Percentiles rank a stretch among this genome's conserved stretches.
Conservation (phyloP, 257 asterid species). For the Ilex asprella region DNA sequence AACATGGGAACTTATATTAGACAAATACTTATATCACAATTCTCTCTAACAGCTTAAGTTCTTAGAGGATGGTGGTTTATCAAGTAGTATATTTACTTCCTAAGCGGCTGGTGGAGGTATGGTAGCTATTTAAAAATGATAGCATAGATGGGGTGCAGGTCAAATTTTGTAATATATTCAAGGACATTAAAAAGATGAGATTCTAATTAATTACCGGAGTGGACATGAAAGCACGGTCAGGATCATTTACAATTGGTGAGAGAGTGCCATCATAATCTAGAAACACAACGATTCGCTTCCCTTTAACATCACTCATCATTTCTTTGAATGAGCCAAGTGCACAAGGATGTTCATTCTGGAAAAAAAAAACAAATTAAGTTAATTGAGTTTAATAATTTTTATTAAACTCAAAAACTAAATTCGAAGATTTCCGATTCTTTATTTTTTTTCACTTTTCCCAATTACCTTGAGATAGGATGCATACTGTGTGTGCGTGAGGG, state of each 20-base stretch:
- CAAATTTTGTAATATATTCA: not conserved
- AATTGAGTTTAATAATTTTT: not conserved
- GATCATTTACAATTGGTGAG: constrained; percentile 72
- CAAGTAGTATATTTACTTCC: too few species aligned
- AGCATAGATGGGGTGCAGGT: not conserved
- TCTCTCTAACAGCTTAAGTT: too few species aligned
- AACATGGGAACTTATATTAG: too few species aligned
- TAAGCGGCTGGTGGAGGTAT: too few species aligned
- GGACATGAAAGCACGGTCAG: constrained; percentile 82
- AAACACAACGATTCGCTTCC: constrained; percentile 62
- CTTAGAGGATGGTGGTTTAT: too few species aligned
- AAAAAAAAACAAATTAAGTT: not conserved
- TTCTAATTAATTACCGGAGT: constrained; percentile 34
- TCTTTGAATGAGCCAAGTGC: constrained; percentile 41
- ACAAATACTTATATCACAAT: too few species aligned
- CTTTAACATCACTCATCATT: constrained; percentile 20
- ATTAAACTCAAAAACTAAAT: not conserved
- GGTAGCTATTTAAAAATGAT: not conserved
- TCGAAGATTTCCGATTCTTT: not conserved
- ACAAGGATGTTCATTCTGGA: constrained; percentile 53
- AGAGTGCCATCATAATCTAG: constrained; percentile 83
- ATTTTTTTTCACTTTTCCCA: not conserved
- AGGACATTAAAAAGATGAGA: not conserved
- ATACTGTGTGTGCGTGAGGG: too few species aligned
- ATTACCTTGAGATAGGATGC: not conserved